Conservation (phyloP, 1,284 basidiomycete species). For the Rhodotorula sp. region DNA sequence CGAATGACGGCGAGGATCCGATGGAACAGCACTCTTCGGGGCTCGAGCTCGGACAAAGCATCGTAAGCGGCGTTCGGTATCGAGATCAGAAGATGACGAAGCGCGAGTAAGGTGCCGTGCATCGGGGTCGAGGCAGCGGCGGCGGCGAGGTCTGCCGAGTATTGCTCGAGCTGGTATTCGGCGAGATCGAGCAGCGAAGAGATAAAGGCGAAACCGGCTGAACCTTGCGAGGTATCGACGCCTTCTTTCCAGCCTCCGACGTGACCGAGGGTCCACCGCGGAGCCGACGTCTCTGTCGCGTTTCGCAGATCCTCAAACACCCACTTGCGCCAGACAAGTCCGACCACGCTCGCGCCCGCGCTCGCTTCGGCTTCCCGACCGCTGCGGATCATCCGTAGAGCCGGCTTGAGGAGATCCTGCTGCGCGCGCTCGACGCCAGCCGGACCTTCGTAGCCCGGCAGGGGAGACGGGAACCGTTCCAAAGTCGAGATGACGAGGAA, state of each 20-base stretch:
- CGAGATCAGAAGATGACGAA: slow-evolving; percentile 46
- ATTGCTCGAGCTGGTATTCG: slow-evolving; percentile 38
- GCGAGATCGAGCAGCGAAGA: slow-evolving; percentile 36
- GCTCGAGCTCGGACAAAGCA: slow-evolving; percentile 13
- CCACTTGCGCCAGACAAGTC: slow-evolving; percentile 43
- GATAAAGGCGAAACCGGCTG: slow-evolving; percentile 28
- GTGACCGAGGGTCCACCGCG: slow-evolving; percentile 20
- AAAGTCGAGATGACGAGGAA: slow-evolving; percentile 31
- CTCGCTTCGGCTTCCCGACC: slow-evolving; percentile 39
- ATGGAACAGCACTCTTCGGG: slow-evolving; percentile 40
- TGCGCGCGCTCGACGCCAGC: slow-evolving; percentile 21
- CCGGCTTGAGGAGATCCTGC: slow-evolving; percentile 31
- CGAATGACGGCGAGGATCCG: slow-evolving; percentile 42
- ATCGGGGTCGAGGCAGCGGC: slow-evolving; percentile 46
- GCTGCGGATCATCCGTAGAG: slow-evolving; percentile 39
- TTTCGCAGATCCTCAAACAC: slow-evolving; percentile 35
- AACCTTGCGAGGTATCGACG: slow-evolving; percentile 1
- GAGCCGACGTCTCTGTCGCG: slow-evolving; percentile 19
- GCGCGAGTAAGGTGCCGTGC: slow-evolving; percentile 48
- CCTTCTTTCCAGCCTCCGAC: slow-evolving; percentile 31
- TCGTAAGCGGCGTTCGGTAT: slow-evolving; percentile 24
- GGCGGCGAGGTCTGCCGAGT: slow-evolving; percentile 37
- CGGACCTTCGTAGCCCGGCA: slow-evolving; percentile 36
- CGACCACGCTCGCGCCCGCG: slow-evolving; percentile 43
- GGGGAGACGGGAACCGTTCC: slow-evolving; percentile 36